Conservation (phyloP, 2,329 filamentous ascomycete genomes). For the Fusarium concolor region DNA sequence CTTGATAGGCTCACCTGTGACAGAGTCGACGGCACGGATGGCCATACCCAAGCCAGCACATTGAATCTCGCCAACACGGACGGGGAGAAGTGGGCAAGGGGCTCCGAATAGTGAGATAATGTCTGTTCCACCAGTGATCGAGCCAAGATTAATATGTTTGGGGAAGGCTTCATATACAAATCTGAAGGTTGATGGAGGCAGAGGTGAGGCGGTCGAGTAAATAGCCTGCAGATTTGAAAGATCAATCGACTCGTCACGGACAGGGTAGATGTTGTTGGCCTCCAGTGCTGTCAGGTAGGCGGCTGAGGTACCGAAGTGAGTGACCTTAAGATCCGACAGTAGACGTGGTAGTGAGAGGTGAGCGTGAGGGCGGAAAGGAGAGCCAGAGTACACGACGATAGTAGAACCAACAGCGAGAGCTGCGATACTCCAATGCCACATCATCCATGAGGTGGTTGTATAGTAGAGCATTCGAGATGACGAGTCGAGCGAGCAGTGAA, state of each 20-base stretch:
- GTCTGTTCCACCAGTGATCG: constrained; percentile 95
- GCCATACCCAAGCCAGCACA: constrained; percentile 83
- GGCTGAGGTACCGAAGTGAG: constrained; percentile 94
- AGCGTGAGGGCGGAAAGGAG: constrained; percentile 83
- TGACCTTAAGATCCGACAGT: constrained; percentile 83
- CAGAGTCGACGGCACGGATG: constrained; percentile 69
- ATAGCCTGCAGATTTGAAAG: constrained; percentile 80
- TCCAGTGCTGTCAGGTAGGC: constrained; percentile 94
- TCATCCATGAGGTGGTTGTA: constrained; percentile 98
- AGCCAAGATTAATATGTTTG: constrained; percentile 82
- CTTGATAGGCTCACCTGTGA: constrained; percentile 65
- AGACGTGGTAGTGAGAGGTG: constrained; percentile 85
- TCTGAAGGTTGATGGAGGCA: constrained; percentile 91
- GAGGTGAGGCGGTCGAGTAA: constrained; percentile 92
- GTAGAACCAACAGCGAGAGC: constrained; percentile 85
- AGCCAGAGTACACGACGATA: constrained; percentile 90
- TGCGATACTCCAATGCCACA: constrained; percentile 98
- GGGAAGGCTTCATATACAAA: constrained; percentile 92
- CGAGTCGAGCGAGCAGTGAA: constrained; percentile 84
- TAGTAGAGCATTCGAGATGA: constrained; percentile 88
- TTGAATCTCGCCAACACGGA: constrained; percentile 80
- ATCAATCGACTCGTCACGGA: constrained; percentile 63
- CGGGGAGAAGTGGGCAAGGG: constrained; percentile 80
- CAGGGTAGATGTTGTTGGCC: constrained; percentile 74
- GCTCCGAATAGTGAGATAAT: constrained; percentile 96